A percentile compares a stretch with the other conserved stretches of the same genome.
Conservation (phyloP, 106 monocot species). For the Vanilla planifolia region DNA sequence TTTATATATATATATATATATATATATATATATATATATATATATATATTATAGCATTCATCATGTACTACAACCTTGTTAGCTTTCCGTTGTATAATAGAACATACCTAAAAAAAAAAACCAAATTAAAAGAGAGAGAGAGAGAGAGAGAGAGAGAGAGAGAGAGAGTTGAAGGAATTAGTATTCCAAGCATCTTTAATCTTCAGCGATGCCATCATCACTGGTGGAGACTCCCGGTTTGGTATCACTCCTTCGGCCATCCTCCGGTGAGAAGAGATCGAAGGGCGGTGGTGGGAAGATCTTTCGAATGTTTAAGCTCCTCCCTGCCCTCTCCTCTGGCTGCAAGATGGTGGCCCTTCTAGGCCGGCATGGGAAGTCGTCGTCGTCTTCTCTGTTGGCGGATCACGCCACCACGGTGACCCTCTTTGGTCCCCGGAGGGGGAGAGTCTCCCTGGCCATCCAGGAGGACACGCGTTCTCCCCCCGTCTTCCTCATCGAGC, state of each 20-base stretch:
- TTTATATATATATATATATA: too few relatives aligned
- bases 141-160: too few relatives aligned
- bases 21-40: too few relatives aligned
- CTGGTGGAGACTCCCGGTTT: constrained; percentile 25
- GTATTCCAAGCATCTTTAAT: too few relatives aligned
- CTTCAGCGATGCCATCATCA: constrained; percentile 28
- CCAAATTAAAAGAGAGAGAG: too few relatives aligned
- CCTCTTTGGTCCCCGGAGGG: constrained; percentile 48
- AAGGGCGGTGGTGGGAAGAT: constrained; percentile 11
- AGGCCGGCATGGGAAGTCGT: constrained; percentile 26
- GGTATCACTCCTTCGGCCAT: constrained; percentile 28
- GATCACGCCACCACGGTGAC: constrained; percentile 52
- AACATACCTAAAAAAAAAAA: too few relatives aligned
- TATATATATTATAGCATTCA: too few relatives aligned
- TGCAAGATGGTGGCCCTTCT: constrained; percentile 71
- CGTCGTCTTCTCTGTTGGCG: too few relatives aligned
- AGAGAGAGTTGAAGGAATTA: too few relatives aligned
- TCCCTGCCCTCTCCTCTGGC: constrained; percentile 63
- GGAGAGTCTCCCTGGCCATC: constrained; percentile 42
- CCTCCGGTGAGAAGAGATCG: neutral
- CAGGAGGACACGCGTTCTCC: constrained; percentile 55
- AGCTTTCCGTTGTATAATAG: too few relatives aligned
- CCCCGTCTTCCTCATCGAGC: constrained; percentile 68
- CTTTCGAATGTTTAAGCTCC: constrained; percentile 61
- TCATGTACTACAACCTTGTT: too few relatives aligned